Conservation (phyloP, 352 stramenopile genomes). For the Phytophthora fragariaefolia region DNA sequence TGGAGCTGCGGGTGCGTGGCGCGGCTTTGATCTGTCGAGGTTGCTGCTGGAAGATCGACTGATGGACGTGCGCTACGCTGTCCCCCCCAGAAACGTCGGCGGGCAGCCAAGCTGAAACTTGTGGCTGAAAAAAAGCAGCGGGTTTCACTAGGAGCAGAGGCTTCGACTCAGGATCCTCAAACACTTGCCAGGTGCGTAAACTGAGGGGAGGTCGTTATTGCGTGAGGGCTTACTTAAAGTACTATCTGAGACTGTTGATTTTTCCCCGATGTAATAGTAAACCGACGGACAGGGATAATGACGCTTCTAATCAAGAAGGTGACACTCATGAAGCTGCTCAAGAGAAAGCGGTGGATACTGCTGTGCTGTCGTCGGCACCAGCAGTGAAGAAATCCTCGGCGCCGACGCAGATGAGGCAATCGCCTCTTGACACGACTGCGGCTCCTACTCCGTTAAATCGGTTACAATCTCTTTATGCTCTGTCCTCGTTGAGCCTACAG, state of each 20-base stretch:
- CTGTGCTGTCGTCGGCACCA: not conserved
- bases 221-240: too few species aligned
- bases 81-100: conserved; percentile 59
- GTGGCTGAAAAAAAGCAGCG: conserved; percentile 21
- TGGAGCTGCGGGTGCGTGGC: conserved; percentile 68
- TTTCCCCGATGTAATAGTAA: conserved; percentile 6
- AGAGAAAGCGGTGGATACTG: not conserved
- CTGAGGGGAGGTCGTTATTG: not conserved
- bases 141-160: not conserved
- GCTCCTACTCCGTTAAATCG: conserved; percentile 19
- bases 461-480: conserved; percentile 51
- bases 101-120: conserved; percentile 62
- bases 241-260: too few species aligned
- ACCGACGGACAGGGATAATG: not conserved
- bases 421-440: not conserved
- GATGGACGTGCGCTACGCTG: conserved; percentile 6
- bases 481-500: conserved; percentile 27
- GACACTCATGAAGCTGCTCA: not conserved
- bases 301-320: not conserved
- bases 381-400: conserved; percentile 3
- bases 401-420: conserved; percentile 1
- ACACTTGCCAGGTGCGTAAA: conserved; percentile 17
- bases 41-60: conserved; percentile 18
- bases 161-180: not conserved
- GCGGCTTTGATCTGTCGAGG: not conserved